A percentile compares a stretch with the other conserved stretches of the same genome.
Conservation (phyloP, 1,139 yeast species). For the Diutina sp. region DNA sequence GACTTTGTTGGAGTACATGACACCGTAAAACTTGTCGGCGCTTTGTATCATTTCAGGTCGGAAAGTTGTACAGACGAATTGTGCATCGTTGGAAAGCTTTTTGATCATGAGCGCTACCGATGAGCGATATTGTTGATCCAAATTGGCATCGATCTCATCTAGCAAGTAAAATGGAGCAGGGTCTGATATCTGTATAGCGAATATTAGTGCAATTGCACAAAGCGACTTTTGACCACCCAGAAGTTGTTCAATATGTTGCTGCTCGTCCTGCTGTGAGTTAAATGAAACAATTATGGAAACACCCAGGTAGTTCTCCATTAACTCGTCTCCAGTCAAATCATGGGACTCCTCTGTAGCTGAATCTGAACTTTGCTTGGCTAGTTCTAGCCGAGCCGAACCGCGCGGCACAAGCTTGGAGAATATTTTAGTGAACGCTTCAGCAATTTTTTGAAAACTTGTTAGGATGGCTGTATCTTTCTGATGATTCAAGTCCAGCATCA, state of each 20-base stretch:
- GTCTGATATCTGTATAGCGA: conserved; percentile 89
- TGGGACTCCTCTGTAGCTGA: background rate
- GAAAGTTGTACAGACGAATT: conserved; percentile 92
- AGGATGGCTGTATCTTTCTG: conserved; percentile 79
- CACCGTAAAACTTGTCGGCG: conserved; percentile 83
- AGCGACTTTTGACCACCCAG: conserved; percentile 96
- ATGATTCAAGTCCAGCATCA: conserved; percentile 59
- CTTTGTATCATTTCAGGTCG: conserved; percentile 85
- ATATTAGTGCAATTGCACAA: conserved; percentile 85
- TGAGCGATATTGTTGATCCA: conserved; percentile 84
- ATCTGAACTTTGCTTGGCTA: conserved; percentile 8
- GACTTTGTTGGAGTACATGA: conserved; percentile 70
- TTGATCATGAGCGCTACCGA: conserved; percentile 75
- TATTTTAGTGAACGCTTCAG: conserved; percentile 57
- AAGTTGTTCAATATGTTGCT: conserved; percentile 77
- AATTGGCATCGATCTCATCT: conserved; percentile 93
- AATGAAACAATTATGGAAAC: conserved; percentile 84
- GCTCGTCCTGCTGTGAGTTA: conserved; percentile 78
- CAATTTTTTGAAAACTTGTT: conserved; percentile 66
- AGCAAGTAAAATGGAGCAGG: conserved; percentile 95
- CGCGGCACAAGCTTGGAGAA: conserved; percentile 76
- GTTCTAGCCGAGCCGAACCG: conserved; percentile 47
- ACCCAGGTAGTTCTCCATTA: conserved; percentile 59
- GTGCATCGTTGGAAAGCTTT: conserved; percentile 54
- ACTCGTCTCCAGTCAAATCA: background rate